Conservation (phyloP, 768 basidiomycete genomes). For the Suillus weaverae region DNA sequence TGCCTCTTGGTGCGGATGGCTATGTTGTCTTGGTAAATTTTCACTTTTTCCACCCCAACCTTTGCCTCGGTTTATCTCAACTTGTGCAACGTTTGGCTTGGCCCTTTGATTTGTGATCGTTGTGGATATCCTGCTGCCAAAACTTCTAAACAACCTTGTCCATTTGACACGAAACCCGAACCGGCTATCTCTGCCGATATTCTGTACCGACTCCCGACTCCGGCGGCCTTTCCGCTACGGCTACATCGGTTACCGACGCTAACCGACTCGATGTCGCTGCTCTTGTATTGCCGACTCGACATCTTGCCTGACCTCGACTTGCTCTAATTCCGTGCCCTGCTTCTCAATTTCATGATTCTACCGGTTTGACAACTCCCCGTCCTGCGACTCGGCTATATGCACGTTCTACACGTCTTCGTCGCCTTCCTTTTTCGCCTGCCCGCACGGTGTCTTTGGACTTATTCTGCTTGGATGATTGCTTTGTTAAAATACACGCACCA, state of each 20-base stretch:
- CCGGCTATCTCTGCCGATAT: neutral
- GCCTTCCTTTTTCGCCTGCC: conserved; percentile 18
- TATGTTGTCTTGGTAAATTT: neutral
- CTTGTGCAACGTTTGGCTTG: neutral
- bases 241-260: neutral
- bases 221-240: conserved; percentile 2
- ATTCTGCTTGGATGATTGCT: neutral
- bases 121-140: neutral
- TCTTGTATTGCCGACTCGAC: neutral
- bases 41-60: neutral
- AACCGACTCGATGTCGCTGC: neutral
- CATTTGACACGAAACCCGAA: neutral
- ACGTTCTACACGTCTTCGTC: conserved; percentile 3
- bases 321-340: neutral
- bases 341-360: neutral
- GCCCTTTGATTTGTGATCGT: neutral
- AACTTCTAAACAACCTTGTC: neutral
- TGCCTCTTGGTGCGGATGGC: neutral
- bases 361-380: neutral
- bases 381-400: neutral
- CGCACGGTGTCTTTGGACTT: neutral
- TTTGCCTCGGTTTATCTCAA: neutral
- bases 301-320: neutral
- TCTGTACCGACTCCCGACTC: neutral
- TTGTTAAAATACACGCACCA: conserved; percentile 9